These are phyloP conservation scores for Tagetes erecta DNA, from an alignment of 129 eudicot species.

Conservation along the genomic window DNA sequence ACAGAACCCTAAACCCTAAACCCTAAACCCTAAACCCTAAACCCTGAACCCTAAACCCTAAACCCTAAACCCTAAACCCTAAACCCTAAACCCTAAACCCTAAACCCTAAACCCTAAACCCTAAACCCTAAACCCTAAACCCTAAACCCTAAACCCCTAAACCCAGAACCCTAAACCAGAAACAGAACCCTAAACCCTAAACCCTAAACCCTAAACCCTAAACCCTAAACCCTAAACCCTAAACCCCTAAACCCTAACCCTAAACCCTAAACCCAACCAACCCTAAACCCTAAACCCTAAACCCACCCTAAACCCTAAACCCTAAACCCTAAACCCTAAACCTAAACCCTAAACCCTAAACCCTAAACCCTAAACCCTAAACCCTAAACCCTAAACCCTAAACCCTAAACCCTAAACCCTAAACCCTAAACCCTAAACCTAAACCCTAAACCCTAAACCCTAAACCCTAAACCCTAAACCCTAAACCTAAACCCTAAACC, in stretches of 20 bases:
- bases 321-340: too few relatives aligned
- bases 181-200: neutral
- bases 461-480: neutral
- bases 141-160: too few relatives aligned
- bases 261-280: neutral
- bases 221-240: conserved; percentile 9
- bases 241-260: neutral
- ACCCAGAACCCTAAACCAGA: neutral
- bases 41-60: conserved; percentile 7
- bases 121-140: neutral
- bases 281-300: neutral
- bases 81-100: neutral
- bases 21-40: neutral
- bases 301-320: conserved; percentile 9
- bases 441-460: too few relatives aligned
- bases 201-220: conserved; percentile 10
- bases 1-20: too few relatives aligned
- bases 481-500: neutral
- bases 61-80: neutral
- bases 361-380: neutral
- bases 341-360: neutral
- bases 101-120: neutral
- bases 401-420: neutral
- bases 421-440: too few relatives aligned
- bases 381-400: conserved; percentile 4